Conservation (phyloP, 2,329 filamentous ascomycete species). For the Hypomyces rosellus region DNA sequence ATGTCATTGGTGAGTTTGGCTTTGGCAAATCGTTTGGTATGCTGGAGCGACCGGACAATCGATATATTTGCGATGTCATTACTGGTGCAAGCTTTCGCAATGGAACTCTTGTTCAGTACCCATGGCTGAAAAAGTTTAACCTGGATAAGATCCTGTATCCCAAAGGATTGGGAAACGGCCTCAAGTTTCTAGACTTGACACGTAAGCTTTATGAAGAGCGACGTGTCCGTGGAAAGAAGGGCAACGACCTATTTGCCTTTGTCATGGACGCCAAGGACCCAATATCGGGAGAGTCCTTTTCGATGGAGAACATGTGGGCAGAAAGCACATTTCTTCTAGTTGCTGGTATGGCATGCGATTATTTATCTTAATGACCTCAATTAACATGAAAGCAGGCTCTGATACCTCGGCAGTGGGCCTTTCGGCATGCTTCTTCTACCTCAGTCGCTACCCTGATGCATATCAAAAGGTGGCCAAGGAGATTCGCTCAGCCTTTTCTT, state of each 20-base stretch:
- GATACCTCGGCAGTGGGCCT: conserved; percentile 35
- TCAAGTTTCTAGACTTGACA: conserved; percentile 13
- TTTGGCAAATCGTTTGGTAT: conserved; percentile 9
- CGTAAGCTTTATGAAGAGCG: conserved; percentile 4
- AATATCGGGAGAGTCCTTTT: neutral
- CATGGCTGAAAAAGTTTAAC: conserved; percentile 1
- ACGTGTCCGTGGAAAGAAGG: conserved; percentile 1
- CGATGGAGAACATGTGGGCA: neutral
- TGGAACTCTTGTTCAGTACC: conserved; percentile 12
- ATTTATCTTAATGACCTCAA: neutral
- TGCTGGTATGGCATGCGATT: neutral
- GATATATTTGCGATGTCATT: conserved; percentile 14
- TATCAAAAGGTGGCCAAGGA: conserved; percentile 25
- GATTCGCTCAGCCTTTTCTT: conserved; percentile 23
- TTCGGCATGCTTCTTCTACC: conserved; percentile 32
- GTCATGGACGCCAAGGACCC: neutral
- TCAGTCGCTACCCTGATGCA: conserved; percentile 25
- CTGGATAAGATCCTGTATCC: conserved; percentile 13
- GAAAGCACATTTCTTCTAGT: neutral
- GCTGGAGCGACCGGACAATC: conserved; percentile 7
- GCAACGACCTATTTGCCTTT: neutral
- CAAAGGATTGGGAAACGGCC: conserved; percentile 5
- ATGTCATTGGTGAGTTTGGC: conserved; percentile 8
- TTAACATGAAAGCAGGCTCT: conserved; percentile 20
- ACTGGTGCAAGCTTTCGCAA: conserved; percentile 18